Base-by-base conservation (phyloP, 2,329 filamentous ascomycete genomes). In the Zelopaecilomyces penicillatus region DNA sequence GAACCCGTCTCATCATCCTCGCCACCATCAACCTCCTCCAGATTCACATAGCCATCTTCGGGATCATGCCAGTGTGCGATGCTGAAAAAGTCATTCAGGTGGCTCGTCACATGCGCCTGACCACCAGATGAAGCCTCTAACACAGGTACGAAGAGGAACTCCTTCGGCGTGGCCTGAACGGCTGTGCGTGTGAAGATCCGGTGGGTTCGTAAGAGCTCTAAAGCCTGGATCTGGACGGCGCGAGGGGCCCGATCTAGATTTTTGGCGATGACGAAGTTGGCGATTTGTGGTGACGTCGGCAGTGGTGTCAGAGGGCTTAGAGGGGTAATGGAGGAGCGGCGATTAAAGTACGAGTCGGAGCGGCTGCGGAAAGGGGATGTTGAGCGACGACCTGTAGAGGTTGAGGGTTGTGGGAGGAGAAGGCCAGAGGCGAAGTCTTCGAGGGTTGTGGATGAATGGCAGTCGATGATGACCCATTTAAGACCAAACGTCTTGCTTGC, bases 1-100 rank as follows among this genome's bases (percentile, higher is more conserved):
- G 69, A 71, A 4, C 57, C 60, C 4, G 59, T 60, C 39, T 65
- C 60, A 10, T 54, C 51, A 45, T 50, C 55, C 27, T 54, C 56
- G 30, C 59, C 61, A 28, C 56, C 57, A 27, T 63, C 59, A n/a
- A 58, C 50, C 32, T 87, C 82, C 48, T 94, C 85, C 1, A 91
- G 63, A 51, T 93, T 85, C 4, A 81, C 74, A 50, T 89, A 84
- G 0, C 84, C 87, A 59, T 91, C 80, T 2, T 76, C 71, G 0
- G 75, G 73, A 46, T 83, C 76, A 57, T 97, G 89, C 67, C 82
- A 87, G 62, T 97, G 90, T 0, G 87, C 91, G 46, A 97, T 82
- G 59, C 89, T 87, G 53, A 97, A 83, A 51, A 86, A 80, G 47
- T 97, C 88, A 55, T 89, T 94, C 63, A 83, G 59, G 53, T 87